Evolutionary conservation across 208 protist genomes (phyloP), one percentile per base, ranked within the genome.

Genomic region (Crithidia expoeki): DNA sequence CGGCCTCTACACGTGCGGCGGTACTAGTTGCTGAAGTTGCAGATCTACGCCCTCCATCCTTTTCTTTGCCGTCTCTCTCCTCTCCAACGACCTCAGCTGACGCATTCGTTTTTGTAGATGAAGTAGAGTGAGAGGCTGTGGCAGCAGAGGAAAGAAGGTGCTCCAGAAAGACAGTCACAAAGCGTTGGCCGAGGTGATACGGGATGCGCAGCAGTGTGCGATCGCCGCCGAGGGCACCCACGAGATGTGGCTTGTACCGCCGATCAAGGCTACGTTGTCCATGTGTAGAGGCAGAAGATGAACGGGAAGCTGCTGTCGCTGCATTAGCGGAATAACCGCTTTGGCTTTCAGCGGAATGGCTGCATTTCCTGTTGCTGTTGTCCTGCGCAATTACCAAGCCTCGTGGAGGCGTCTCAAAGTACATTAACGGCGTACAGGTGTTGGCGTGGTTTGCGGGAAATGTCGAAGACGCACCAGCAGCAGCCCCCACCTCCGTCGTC

Each of bases 131-230:
- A n/a, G n/a, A n/a, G n/a, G n/a, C 4, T 6, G 55, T 16, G 23
- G 64, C 4, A 27, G 50, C 21, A 23, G 42, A 12, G 32, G 72
- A 60, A 1, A 72, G 61, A 5, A 82, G 28, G 32, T 74, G 23
- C 14, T 14, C 14, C 1, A 82, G 33, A 7, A 78, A 53, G 2
- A 42, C 42, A 9, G 42, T 42, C 25, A 79, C 80, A 46, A 82
- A 85, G 38, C 69, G 73, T 63, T 84, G 83, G 4, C 85, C 82
- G 27, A 90, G 75, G 55, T 79, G 72, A 62, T 79, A 90, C 2
- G 81, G 85, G 68, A 90, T 74, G 57, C 85, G 85, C 46, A 88
- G 62, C 36, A 57, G 44, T 14, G 49, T 55, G 40, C 70, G 78
- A 46, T 74, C 64, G 11, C 56, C 68, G 9, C 73, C 63, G 5